Conservation (phyloP, 805 yeast species). For the Lachancea nothofagi region DNA sequence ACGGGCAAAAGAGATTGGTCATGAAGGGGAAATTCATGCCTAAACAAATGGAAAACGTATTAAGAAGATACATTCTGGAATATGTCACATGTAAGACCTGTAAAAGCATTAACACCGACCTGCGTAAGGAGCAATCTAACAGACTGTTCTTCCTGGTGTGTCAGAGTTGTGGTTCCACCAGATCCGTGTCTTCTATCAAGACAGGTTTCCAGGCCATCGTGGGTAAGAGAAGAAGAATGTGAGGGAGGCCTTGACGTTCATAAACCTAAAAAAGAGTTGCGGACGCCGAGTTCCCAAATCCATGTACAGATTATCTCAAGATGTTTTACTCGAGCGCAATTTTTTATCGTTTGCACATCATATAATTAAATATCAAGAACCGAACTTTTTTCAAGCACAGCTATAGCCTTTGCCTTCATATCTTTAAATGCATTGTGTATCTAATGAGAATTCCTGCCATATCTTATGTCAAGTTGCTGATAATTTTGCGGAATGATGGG, state of each 20-base stretch:
- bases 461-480: slow-evolving; percentile 32
- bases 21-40: slow-evolving; percentile 98
- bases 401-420: background rate
- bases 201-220: slow-evolving; percentile 99
- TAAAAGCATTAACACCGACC: slow-evolving; percentile 93
- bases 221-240: slow-evolving; percentile 76
- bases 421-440: background rate
- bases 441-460: background rate
- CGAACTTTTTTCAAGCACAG: background rate
- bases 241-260: slow-evolving; percentile 5
- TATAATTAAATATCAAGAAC: slow-evolving; percentile 6
- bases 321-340: background rate
- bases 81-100: slow-evolving; percentile 99
- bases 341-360: slow-evolving; percentile 5
- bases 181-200: slow-evolving; percentile 95
- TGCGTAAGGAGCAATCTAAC: slow-evolving; percentile 92
- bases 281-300: background rate
- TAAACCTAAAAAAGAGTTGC: background rate
- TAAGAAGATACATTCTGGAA: slow-evolving; percentile 93
- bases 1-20: slow-evolving; percentile 93
- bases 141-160: slow-evolving; percentile 97
- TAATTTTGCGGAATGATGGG: slow-evolving; percentile 54
- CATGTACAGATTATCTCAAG: slow-evolving; percentile 4
- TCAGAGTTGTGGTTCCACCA: slow-evolving; percentile 95
- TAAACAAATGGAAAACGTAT: slow-evolving; percentile 92